These are phyloP conservation scores for Annulohypoxylon maeteangense DNA, from an alignment of 495 filamentous ascomycete species.

Conservation along the genomic window DNA sequence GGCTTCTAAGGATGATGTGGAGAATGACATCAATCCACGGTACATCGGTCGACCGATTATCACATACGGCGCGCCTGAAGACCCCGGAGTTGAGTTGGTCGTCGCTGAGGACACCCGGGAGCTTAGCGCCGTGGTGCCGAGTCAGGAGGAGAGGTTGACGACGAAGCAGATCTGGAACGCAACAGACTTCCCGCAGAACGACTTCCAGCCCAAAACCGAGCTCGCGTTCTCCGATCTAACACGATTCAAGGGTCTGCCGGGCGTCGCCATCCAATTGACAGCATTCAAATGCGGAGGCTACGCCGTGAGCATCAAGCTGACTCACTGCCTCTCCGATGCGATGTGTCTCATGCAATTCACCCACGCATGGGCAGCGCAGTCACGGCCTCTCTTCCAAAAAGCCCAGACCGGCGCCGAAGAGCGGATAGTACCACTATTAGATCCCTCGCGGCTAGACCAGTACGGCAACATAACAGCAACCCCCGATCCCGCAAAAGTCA, in stretches of 20 bases:
- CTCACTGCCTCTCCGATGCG: conserved; percentile 63
- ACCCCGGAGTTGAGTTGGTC: conserved; percentile 45
- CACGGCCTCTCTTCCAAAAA: conserved; percentile 17
- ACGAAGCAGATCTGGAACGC: conserved; percentile 46
- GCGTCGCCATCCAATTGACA: conserved; percentile 54
- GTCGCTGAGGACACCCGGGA: conserved; percentile 30
- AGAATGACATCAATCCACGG: conserved; percentile 33
- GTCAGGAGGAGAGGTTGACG: conserved; percentile 41
- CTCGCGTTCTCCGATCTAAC: conserved; percentile 40
- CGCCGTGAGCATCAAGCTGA: conserved; percentile 54
- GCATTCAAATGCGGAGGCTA: conserved; percentile 55
- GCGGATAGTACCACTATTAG: conserved; percentile 42
- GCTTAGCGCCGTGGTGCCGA: conserved; percentile 46
- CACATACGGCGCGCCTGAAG: conserved; percentile 35
- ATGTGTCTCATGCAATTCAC: conserved; percentile 58
- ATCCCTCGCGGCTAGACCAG: conserved; percentile 48
- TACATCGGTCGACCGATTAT: conserved; percentile 39
- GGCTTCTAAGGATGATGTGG: conserved; percentile 36
- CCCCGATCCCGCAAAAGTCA: conserved; percentile 43
- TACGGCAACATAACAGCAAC: conserved; percentile 43
- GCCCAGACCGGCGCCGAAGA: not conserved
- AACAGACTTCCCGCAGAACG: conserved; percentile 35
- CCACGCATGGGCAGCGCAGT: conserved; percentile 55
- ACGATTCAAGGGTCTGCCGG: conserved; percentile 46
- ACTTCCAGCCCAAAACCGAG: conserved; percentile 29